Evolutionary conservation across 345 rosid genomes (phyloP), one percentile per base, ranked within the genome.

Genomic region (Eucalyptus marginata): DNA sequence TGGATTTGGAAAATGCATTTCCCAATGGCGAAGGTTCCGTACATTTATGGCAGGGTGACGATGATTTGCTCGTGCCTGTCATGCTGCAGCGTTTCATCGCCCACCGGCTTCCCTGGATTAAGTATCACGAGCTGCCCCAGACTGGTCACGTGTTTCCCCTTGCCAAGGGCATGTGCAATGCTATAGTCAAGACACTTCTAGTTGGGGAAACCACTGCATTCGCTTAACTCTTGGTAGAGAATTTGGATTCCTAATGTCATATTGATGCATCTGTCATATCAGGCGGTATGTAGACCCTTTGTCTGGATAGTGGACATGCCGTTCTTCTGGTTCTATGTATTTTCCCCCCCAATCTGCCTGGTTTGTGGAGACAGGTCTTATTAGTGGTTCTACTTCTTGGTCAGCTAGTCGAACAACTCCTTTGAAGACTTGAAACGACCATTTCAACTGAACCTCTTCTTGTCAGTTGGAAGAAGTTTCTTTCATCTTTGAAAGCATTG

Each of bases 21-120:
- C 94, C 95, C 0, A 91, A 94, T 36, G 88, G 89, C 3, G 93
- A 93, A 24, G 94, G 94, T 46, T 91, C 91, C 1, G 95, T 96
- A 54, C 97, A 96, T 36, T 81, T 95, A 79, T 95, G 96, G 96
- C 96, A 95, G 25, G 97, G 96, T 4, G 94, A 94, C 16, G 93
- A 95, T 46, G 97, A 95, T 89, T 58, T 49, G 27, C 88, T 95
- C 0, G 93, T 94, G 43, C 95, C 97, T 11, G 93, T 92, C 86
- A 91, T 88, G 25, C 89, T 96, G 86, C 95, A 95, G 87, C 94
- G 95, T 68, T 93, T 93, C 91, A 90, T 95, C 20, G 93, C 91
- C 3, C 87, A 94, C 90, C 90, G 89, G 81, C 93, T 95, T 68
- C 94, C 96, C 46, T 96, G 96, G 96, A 89, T 96, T 71, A 94